Evolutionary conservation across 2,329 filamentous ascomycete species (phyloP).

Genomic region (Epicoccum sorghinum): DNA sequence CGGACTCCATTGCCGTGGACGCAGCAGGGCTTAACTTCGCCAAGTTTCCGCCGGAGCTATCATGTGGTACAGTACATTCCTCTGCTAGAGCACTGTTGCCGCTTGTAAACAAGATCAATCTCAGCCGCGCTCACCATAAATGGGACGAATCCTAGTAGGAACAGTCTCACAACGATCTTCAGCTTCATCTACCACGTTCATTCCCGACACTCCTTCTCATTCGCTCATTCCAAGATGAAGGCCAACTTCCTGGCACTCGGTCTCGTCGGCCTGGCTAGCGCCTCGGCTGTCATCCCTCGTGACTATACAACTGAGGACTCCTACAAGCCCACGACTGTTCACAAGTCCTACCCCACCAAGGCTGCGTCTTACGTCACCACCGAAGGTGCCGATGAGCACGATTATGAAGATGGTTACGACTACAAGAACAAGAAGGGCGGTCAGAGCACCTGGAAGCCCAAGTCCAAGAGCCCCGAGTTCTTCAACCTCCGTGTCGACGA

Average conservation of each 20-base stretch:
- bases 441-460: slow-evolving; percentile 26
- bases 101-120: slow-evolving; percentile 36
- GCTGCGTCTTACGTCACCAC: not conserved
- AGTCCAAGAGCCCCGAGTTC: slow-evolving; percentile 31
- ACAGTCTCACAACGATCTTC: slow-evolving; percentile 25
- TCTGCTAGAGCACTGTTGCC: slow-evolving; percentile 12
- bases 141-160: slow-evolving; percentile 27
- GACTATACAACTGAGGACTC: not conserved
- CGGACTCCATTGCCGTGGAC: slow-evolving; percentile 6
- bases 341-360: not conserved
- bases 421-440: slow-evolving; percentile 3
- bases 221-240: slow-evolving; percentile 32
- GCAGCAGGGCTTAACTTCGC: slow-evolving; percentile 10
- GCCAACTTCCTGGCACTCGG: slow-evolving; percentile 18
- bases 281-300: slow-evolving; percentile 19
- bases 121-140: slow-evolving; percentile 32
- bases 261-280: slow-evolving; percentile 27
- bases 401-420: slow-evolving; percentile 6
- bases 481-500: slow-evolving; percentile 34
- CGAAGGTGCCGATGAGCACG: slow-evolving; percentile 4
- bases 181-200: slow-evolving; percentile 26
- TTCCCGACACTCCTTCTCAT: slow-evolving; percentile 25
- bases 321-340: not conserved
- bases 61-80: slow-evolving; percentile 34
- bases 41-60: slow-evolving; percentile 23